Percentiles rank a stretch among this genome's conserved stretches.
Conservation (phyloP, 139 green algal species). For the Chara braunii region DNA sequence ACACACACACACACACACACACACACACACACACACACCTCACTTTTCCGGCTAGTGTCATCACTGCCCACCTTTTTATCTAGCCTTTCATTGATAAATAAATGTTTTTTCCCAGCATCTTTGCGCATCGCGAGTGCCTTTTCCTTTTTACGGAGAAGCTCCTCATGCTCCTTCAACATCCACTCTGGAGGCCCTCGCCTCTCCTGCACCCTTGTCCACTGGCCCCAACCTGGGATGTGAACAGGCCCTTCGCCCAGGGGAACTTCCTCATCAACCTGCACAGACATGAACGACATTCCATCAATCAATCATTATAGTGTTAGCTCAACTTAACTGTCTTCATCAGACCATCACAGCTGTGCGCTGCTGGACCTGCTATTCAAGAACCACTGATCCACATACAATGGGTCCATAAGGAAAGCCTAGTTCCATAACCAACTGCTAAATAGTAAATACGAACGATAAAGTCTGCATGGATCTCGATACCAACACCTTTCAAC, state of each 20-base stretch:
- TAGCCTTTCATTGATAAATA: conserved; percentile 80
- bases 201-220: conserved; percentile 65
- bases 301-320: background rate
- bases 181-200: conserved; percentile 40
- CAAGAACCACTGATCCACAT: no score
- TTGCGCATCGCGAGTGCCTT: conserved; percentile 53
- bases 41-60: background rate
- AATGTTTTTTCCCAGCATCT: conserved; percentile 70
- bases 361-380: no score
- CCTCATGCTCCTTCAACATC: conserved; percentile 49
- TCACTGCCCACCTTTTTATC: conserved; percentile 65
- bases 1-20: no score
- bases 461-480: no score
- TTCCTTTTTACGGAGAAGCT: conserved; percentile 52
- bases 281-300: background rate
- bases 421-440: no score
- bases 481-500: no score
- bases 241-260: conserved; percentile 47
- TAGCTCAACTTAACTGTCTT: background rate
- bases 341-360: background rate
- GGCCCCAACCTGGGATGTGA: conserved; percentile 70
- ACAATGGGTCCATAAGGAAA: no score
- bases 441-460: no score
- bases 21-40: no score
- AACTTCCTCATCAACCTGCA: conserved; percentile 66